Conservation (phyloP, 2,329 filamentous ascomycete genomes). For the Pseudogymnoascus sp. region DNA sequence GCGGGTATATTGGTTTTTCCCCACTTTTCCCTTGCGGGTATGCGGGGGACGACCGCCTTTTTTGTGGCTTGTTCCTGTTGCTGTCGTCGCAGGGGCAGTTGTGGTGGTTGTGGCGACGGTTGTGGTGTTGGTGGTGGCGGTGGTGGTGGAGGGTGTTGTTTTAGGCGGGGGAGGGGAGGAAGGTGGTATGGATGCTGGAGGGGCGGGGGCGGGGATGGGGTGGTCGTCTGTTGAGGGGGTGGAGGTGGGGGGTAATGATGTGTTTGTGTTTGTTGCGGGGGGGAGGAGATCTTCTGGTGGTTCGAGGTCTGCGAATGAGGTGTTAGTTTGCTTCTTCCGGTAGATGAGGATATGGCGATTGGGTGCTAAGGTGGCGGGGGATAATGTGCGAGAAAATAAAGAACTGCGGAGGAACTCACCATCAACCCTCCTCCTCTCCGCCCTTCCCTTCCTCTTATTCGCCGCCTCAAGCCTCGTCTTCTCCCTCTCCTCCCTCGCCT, state of each 20-base stretch:
- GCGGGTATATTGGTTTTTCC: constrained; percentile 76
- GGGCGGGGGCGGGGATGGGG: background rate
- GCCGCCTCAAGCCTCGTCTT: constrained; percentile 63
- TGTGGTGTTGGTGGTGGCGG: constrained; percentile 13
- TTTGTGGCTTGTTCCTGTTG: constrained; percentile 43
- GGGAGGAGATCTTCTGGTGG: constrained; percentile 10
- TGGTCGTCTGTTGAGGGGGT: background rate
- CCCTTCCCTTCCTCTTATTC: constrained; percentile 71
- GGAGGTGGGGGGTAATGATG: background rate
- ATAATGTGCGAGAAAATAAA: too few relatives aligned
- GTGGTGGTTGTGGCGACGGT: constrained; percentile 12
- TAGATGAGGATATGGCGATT: too few relatives aligned
- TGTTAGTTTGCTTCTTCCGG: too few relatives aligned
- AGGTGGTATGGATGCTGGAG: constrained; percentile 8
- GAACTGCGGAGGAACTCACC: constrained; percentile 41
- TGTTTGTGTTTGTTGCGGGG: background rate
- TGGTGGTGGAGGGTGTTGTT: constrained; percentile 11
- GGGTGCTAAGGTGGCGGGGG: too few relatives aligned
- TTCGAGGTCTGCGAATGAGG: background rate
- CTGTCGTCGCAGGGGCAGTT: constrained; percentile 37
- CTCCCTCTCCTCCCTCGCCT: constrained; percentile 67
- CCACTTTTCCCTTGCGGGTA: constrained; percentile 57
- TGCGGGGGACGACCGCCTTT: constrained; percentile 53
- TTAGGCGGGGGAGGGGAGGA: constrained; percentile 17
- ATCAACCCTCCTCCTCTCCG: constrained; percentile 71